phyloP scores from a whole-genome alignment of 2,329 filamentous ascomycete genomes.

The Cladobotryum mycophilum region DNA sequence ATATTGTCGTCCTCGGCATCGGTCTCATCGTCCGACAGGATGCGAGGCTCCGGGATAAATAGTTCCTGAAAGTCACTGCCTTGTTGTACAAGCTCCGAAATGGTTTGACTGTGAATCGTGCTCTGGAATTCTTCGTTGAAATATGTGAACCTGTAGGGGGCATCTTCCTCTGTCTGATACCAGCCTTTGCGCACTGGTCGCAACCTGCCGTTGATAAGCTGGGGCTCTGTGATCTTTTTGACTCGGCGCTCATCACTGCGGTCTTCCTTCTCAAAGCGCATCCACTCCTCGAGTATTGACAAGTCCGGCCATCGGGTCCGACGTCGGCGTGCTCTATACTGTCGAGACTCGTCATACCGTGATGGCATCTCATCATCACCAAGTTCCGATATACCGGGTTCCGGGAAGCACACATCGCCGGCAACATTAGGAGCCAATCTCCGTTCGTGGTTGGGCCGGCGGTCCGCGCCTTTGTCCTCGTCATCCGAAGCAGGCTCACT shows the following conservation, averaged over 20 bases:
- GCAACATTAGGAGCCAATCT: conserved; percentile 61
- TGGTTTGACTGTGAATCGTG: conserved; percentile 92
- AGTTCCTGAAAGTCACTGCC: conserved; percentile 79
- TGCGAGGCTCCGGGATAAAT: conserved; percentile 79
- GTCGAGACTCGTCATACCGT: conserved; percentile 34
- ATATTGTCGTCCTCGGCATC: conserved; percentile 47
- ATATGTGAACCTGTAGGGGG: conserved; percentile 93
- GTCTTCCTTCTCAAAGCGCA: conserved; percentile 75
- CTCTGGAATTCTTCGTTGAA: conserved; percentile 97
- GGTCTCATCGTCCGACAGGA: conserved; percentile 67
- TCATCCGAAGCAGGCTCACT: conserved; percentile 28
- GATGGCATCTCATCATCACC: conserved; percentile 65
- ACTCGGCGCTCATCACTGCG: conserved; percentile 74
- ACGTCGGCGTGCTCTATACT: conserved; percentile 47
- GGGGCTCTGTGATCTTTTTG: conserved; percentile 89
- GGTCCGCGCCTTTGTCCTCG: conserved; percentile 20
- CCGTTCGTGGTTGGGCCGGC: conserved; percentile 22
- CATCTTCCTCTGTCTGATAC: conserved; percentile 83
- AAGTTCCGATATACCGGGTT: conserved; percentile 64
- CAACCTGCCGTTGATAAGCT: conserved; percentile 83
- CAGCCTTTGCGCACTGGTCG: conserved; percentile 74
- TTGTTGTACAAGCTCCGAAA: conserved; percentile 84
- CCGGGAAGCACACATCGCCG: conserved; percentile 89
- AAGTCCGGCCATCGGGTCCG: conserved; percentile 82
- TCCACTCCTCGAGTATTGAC: conserved; percentile 80